A percentile compares a stretch with the other conserved stretches of the same genome.
phyloP scores from a whole-genome alignment of 345 rosid genomes.

The Euclidium syriacum region DNA sequence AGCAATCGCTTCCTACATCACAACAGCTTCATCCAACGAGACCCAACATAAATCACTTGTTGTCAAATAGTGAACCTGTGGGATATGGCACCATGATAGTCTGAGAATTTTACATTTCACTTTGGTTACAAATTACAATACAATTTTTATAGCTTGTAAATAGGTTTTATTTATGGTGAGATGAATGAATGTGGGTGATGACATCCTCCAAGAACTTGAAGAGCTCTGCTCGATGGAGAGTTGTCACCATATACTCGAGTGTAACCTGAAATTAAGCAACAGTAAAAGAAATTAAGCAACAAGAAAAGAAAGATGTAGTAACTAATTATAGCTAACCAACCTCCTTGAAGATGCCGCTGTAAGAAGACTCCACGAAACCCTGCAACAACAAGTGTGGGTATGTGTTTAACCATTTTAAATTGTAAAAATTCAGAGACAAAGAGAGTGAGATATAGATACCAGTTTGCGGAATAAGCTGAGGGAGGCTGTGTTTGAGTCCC shows the following conservation, averaged over 20 bases:
- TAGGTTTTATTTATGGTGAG: too few relatives aligned
- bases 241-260: slow-evolving; percentile 48
- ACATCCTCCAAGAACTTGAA: slow-evolving; percentile 33
- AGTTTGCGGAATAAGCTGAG: slow-evolving; percentile 64
- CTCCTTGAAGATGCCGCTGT: slow-evolving; percentile 75
- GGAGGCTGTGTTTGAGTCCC: slow-evolving; percentile 72
- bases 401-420: not conserved
- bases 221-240: slow-evolving; percentile 47
- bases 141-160: too few relatives aligned
- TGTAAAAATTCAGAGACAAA: not conserved
- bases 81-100: too few relatives aligned
- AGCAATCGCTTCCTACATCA: too few relatives aligned
- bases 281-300: too few relatives aligned
- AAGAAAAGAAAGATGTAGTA: not conserved
- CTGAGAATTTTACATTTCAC: too few relatives aligned
- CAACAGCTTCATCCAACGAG: too few relatives aligned
- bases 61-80: too few relatives aligned
- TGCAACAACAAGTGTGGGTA: slow-evolving; percentile 23
- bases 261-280: slow-evolving; percentile 53
- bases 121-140: too few relatives aligned
- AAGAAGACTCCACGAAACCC: slow-evolving; percentile 69
- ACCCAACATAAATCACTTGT: too few relatives aligned
- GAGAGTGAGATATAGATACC: slow-evolving; percentile 36
- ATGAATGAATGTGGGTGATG: slow-evolving; percentile 28
- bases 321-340: too few relatives aligned